Evolutionary conservation across 176 grass and related monocot genomes (phyloP).

Genomic region (Leersia perrieri): DNA sequence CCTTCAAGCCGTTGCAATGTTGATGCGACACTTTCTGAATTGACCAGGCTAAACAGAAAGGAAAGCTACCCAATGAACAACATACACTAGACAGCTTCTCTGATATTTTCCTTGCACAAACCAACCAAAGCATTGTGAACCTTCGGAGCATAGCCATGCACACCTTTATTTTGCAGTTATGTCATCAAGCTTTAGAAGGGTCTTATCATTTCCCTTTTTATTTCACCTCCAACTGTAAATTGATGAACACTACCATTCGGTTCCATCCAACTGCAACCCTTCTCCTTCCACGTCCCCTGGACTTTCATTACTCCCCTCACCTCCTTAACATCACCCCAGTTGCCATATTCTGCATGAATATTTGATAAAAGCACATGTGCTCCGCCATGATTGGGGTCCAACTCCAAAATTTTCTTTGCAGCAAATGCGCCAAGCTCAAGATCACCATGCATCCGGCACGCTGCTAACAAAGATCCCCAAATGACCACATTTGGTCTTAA

Average conservation of each 20-base stretch:
- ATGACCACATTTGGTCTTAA: constrained; percentile 60
- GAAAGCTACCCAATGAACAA: constrained; percentile 45
- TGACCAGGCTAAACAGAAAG: constrained; percentile 42
- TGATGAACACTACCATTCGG: constrained; percentile 41
- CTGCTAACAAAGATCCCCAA: constrained; percentile 75
- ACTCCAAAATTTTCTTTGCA: constrained; percentile 65
- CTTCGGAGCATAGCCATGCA: constrained; percentile 30
- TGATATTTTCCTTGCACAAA: constrained; percentile 43
- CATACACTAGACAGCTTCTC: constrained; percentile 23
- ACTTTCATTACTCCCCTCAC: constrained; percentile 57
- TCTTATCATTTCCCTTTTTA: constrained; percentile 43
- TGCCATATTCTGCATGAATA: constrained; percentile 65
- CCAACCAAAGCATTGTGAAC: constrained; percentile 29
- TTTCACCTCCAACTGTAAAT: constrained; percentile 42
- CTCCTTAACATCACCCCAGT: constrained; percentile 53
- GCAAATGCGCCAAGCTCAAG: constrained; percentile 54
- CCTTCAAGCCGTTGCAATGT: constrained; percentile 45
- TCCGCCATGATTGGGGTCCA: constrained; percentile 66
- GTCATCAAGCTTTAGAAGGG: constrained; percentile 30
- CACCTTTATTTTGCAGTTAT: constrained; percentile 41
- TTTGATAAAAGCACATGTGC: constrained; percentile 73
- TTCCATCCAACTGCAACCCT: constrained; percentile 70
- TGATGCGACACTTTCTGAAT: constrained; percentile 39
- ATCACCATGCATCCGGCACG: constrained; percentile 71
- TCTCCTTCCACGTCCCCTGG: constrained; percentile 61